These are phyloP conservation scores for Posidonia oceanica DNA, from an alignment of 116 monocot genomes.

Conservation along the genomic window DNA sequence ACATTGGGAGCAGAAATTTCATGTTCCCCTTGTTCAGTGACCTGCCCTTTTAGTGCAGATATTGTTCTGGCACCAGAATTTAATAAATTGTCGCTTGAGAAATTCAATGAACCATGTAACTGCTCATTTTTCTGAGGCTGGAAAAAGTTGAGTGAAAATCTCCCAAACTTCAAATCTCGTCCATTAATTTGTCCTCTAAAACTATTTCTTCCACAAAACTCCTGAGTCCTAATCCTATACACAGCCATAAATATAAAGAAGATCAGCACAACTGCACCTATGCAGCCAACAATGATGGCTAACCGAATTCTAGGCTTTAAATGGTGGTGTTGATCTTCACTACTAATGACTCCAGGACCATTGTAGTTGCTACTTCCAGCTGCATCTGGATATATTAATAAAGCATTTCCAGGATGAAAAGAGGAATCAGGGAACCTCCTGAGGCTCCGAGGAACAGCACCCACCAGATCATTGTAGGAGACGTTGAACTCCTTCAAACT, in stretches of 20 bases:
- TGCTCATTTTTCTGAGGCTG: slow-evolving; percentile 34
- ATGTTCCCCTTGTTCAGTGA: slow-evolving; percentile 35
- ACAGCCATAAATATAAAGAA: slow-evolving; percentile 47
- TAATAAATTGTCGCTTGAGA: slow-evolving; percentile 61
- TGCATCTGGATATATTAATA: slow-evolving; percentile 35
- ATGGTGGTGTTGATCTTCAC: slow-evolving; percentile 10
- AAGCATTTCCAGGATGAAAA: slow-evolving; percentile 76
- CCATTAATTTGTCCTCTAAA: slow-evolving; percentile 26
- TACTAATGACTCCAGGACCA: slow-evolving; percentile 10
- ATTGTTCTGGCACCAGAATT: slow-evolving; percentile 43
- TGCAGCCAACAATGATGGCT: slow-evolving; percentile 54
- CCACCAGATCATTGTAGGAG: slow-evolving; percentile 73
- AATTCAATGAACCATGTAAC: slow-evolving; percentile 43
- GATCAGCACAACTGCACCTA: slow-evolving; percentile 45
- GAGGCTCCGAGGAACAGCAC: slow-evolving; percentile 53
- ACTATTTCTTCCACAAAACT: slow-evolving; percentile 39
- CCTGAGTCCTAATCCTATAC: slow-evolving; percentile 45
- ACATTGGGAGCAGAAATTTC: slow-evolving; percentile 37
- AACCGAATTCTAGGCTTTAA: slow-evolving; percentile 29
- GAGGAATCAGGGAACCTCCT: slow-evolving; percentile 47
- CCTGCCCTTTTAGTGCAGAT: slow-evolving; percentile 39
- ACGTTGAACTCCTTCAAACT: slow-evolving; percentile 56
- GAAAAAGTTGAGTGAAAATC: slow-evolving; percentile 29
- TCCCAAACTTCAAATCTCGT: slow-evolving; percentile 40
- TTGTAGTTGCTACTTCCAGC: slow-evolving; percentile 13